Evolutionary conservation across 805 yeast species (phyloP), one percentile per base, ranked within the genome.

Genomic region (Ogataea chonburiensis): DNA sequence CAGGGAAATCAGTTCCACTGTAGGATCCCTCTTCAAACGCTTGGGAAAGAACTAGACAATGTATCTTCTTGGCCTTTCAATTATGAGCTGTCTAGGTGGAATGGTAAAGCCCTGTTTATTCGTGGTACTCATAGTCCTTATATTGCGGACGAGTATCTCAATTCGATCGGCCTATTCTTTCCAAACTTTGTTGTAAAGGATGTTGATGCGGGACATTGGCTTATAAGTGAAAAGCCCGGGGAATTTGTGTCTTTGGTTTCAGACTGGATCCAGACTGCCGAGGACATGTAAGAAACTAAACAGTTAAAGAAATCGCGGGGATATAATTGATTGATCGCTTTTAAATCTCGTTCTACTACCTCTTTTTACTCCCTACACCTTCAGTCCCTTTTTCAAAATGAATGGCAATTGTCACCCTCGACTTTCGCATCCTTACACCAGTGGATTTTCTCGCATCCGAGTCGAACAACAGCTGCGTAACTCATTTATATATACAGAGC

Each of bases 131-230:
- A 76, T 28, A 84, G 95, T 1, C 60, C 67, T 5, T 89, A 86
- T 55, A 80, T 91, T 13, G 81, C 94, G 0, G 97, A 89, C 57
- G 96, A 88, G 42, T 75, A 73, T 17, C 57, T 88, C 15, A 80
- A 84, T 0, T 75, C 74, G 13, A 81, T 87, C 33, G 94, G 89
- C 1, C 62, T 65, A 38, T 85, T 75, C 53, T 91, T 87, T 63
- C 97, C 97, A 0, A 66, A 68, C 17, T 87, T 87, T 53, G 84
- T 77, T 42, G 62, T 85, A 10, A 67, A 74, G 28, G 95, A 84
- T 52, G 66, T 93, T 16, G 81, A 86, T 13, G 76, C 89, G 0
- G 96, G 96, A 2, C 98, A 91, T 60, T 91, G 97, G 96, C 75
- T 89, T 11, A 86, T 86, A 46, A 77, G 86, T 25, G 97, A 91